Percentiles rank a stretch among this genome's conserved stretches.
phyloP scores from a whole-genome alignment of 306 rosid species.

The Fagus sylvatica region DNA sequence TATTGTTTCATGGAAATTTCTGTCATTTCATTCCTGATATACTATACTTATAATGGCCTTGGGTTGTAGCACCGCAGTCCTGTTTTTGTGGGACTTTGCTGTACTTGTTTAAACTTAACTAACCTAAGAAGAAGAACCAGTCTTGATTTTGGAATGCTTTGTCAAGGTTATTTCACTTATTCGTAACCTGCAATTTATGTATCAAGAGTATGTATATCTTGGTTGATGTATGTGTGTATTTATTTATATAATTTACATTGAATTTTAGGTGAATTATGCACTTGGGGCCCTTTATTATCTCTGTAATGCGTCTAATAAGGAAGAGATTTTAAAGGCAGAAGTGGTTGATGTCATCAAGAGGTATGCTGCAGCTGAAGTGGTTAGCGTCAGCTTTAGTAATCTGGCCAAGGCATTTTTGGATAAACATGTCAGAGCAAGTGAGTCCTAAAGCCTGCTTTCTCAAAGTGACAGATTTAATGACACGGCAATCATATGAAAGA shows the following conservation, averaged over 20 bases:
- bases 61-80: too few species aligned
- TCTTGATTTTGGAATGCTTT: not conserved
- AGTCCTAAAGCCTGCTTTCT: slow-evolving; percentile 5
- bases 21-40: too few species aligned
- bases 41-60: too few species aligned
- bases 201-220: not conserved
- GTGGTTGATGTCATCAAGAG: slow-evolving; percentile 70
- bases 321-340: slow-evolving; percentile 73
- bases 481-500: slow-evolving; percentile 12
- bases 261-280: slow-evolving; percentile 68
- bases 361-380: slow-evolving; percentile 71
- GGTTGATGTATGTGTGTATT: not conserved
- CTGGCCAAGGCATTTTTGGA: slow-evolving; percentile 78
- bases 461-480: not conserved
- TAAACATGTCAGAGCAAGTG: slow-evolving; percentile 45
- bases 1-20: too few species aligned
- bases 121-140: too few species aligned
- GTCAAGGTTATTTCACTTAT: not conserved
- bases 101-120: too few species aligned
- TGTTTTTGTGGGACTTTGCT: too few species aligned
- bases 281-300: slow-evolving; percentile 73
- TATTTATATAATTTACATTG: not conserved
- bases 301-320: slow-evolving; percentile 54
- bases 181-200: not conserved
- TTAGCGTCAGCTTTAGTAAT: slow-evolving; percentile 72